These are phyloP conservation scores for Camelina hispida DNA, from an alignment of 345 rosid species.

Conservation along the genomic window DNA sequence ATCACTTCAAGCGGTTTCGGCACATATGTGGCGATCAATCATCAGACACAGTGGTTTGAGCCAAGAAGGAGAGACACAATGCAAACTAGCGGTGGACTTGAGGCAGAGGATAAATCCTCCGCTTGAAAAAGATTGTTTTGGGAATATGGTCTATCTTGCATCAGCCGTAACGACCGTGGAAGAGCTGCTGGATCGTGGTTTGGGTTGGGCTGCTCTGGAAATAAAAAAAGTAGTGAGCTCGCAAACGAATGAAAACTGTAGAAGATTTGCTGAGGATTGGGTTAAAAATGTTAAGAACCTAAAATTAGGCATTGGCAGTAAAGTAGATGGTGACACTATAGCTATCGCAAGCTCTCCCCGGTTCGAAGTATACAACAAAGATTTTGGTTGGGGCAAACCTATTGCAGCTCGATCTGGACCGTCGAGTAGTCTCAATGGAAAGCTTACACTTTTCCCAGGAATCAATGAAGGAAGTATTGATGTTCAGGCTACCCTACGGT, in stretches of 20 bases:
- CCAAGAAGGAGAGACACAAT: no score
- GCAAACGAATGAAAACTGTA: constrained; percentile 8
- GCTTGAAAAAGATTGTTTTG: constrained; percentile 47
- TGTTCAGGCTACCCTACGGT: not conserved
- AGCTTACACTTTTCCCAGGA: not conserved
- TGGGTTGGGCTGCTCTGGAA: constrained; percentile 16
- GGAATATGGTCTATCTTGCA: constrained; percentile 30
- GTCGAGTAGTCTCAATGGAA: not conserved
- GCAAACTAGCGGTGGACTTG: not conserved
- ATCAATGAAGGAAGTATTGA: constrained; percentile 28
- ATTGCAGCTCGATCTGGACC: constrained; percentile 33
- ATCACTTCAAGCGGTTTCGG: no score
- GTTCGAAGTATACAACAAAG: constrained; percentile 47
- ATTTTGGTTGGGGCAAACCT: constrained; percentile 50
- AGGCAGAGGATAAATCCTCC: constrained; percentile 44
- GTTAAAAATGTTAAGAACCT: not conserved
- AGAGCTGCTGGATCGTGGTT: not conserved
- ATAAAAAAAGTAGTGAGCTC: not conserved
- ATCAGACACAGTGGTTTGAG: no score
- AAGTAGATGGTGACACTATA: constrained; percentile 5
- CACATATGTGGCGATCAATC: no score
- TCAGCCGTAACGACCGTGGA: not conserved
- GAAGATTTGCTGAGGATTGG: constrained; percentile 10
- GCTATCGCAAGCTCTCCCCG: constrained; percentile 48
- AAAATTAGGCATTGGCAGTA: not conserved